A percentile compares a stretch with the other conserved stretches of the same genome.
phyloP scores from a whole-genome alignment of 768 basidiomycete species.

The Omphalotus guepiniiformis region DNA sequence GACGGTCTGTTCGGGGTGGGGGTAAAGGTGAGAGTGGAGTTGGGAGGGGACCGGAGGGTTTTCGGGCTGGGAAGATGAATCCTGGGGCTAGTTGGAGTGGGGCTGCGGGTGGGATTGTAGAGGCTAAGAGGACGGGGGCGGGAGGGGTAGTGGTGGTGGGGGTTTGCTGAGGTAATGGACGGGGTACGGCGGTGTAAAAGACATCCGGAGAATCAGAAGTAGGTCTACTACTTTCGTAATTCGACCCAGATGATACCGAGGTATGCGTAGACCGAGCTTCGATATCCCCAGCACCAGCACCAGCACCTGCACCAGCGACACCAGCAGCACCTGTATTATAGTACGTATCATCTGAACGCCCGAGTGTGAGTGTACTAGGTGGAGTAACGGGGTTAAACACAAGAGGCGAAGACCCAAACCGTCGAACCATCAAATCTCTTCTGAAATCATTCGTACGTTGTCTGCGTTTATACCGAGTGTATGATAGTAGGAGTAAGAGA shows the following conservation, averaged over 20 bases:
- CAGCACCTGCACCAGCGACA: not conserved
- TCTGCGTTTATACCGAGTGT: not conserved
- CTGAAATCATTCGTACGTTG: conserved; percentile 1
- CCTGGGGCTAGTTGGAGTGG: conserved; percentile 5
- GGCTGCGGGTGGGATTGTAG: not conserved
- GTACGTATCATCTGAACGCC: not conserved
- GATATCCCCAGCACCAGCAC: not conserved
- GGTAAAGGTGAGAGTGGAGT: not conserved
- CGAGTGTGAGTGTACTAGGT: not conserved
- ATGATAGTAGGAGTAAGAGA: conserved; percentile 1
- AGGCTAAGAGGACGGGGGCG: not conserved
- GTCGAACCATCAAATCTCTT: conserved; percentile 4
- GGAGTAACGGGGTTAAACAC: not conserved
- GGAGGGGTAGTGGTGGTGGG: not conserved
- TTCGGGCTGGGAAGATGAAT: conserved; percentile 7
- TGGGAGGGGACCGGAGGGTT: no score
- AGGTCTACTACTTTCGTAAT: not conserved
- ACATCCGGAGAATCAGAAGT: conserved; percentile 5
- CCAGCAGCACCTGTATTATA: not conserved
- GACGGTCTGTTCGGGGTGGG: conserved; percentile 3
- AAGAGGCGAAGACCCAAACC: not conserved
- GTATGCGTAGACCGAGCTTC: not conserved
- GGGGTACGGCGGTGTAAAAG: conserved; percentile 7
- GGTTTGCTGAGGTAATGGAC: not conserved
- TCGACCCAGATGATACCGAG: not conserved